Evolutionary conservation across 495 filamentous ascomycete genomes (phyloP), one percentile per base, ranked within the genome.

Genomic region (Penicillium cataractarum): DNA sequence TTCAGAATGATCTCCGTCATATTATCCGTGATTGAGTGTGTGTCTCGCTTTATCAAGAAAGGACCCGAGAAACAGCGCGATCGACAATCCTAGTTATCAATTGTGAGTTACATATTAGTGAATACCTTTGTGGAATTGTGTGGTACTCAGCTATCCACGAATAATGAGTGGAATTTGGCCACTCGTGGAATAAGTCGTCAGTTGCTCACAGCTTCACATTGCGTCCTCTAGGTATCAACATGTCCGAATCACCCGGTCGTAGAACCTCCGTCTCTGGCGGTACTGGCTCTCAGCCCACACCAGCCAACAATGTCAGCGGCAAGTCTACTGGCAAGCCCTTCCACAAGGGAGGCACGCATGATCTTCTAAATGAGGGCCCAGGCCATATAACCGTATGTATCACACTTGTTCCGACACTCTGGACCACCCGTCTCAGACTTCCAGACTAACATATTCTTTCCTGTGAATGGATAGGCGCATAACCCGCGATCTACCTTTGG

Each of bases 261-360:
- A 17, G 32, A 72, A 65, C 59, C 4, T 51, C 70, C 31, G 67
- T 69, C 48, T 49, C 64, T 1, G 74, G 75, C 53, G 75, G 75
- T 33, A 58, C 70, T 44, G 64, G 74, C 48, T 54, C 68, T 19
- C 12, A 56, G 6, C 74, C 75, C 9, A 76, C 75, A 0, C 71
- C 75, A 13, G 76, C 76, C 21, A 78, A 78, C 65, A 72, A 75
- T 50, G 58, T 55, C 55, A 64, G 65, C 32, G 69, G 62, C 12
- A 68, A 64, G 19, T 15, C 39, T 13, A 61, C 64, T 19, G 63
- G 62, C 46, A 49, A 42, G 22, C 50, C 60, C 7, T 70, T 65
- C 37, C 26, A 33, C 22, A 68, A 69, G 51, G 68, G 71, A 32
- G 73, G 71, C 7, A 26, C 19, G 4, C 48, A 62, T 4, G 52